Evolutionary conservation across 2,329 filamentous ascomycete genomes (phyloP).

Genomic region (Penicillium sp.): DNA sequence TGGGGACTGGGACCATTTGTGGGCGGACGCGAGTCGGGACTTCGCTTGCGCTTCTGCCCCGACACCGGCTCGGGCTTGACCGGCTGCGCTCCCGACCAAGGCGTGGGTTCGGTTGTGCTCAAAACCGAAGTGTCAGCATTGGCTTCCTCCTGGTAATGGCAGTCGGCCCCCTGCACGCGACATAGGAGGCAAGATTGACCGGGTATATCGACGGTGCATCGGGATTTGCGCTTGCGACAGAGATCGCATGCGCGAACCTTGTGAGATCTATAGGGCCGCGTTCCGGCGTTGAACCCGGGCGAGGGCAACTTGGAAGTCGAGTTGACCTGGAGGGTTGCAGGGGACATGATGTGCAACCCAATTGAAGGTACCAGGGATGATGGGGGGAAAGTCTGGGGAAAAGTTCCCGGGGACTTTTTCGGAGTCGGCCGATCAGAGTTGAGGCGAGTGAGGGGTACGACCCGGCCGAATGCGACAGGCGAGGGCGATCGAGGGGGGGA

Average conservation of each 20-base stretch:
- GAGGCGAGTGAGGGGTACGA: slow-evolving; percentile 22
- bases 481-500: slow-evolving; percentile 1
- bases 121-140: slow-evolving; percentile 25
- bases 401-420: slow-evolving; percentile 17
- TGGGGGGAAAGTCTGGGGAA: slow-evolving; percentile 15
- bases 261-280: slow-evolving; percentile 61
- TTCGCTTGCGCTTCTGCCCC: slow-evolving; percentile 39
- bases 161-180: slow-evolving; percentile 57
- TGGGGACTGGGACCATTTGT: slow-evolving; percentile 25
- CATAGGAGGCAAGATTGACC: slow-evolving; percentile 57
- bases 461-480: slow-evolving; percentile 16
- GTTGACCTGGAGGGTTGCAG: slow-evolving; percentile 29
- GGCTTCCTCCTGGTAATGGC: slow-evolving; percentile 51
- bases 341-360: slow-evolving; percentile 32
- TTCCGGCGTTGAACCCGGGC: slow-evolving; percentile 40
- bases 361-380: slow-evolving; percentile 6
- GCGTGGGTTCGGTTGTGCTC: slow-evolving; percentile 26
- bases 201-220: slow-evolving; percentile 58
- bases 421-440: slow-evolving; percentile 24
- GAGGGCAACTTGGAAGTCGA: slow-evolving; percentile 34
- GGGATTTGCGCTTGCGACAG: slow-evolving; percentile 60
- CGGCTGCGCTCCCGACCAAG: slow-evolving; percentile 28
- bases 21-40: slow-evolving; percentile 27
- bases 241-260: slow-evolving; percentile 60
- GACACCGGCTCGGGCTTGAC: slow-evolving; percentile 26